Conservation (phyloP, 192 early-diverging fungal genomes). For the Backusella australiensis region DNA sequence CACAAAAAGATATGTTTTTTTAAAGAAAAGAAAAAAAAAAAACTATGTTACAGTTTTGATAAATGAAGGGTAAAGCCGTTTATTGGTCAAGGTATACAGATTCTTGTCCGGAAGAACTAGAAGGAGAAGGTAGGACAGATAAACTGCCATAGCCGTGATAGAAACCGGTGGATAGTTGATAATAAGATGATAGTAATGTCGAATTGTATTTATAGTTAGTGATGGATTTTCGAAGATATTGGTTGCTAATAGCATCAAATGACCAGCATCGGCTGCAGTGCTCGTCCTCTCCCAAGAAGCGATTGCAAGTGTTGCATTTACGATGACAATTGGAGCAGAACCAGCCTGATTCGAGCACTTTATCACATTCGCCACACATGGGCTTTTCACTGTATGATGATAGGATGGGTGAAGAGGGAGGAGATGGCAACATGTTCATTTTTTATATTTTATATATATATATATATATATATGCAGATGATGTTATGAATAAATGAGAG, state of each 20-base stretch:
- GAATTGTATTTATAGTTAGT: conserved; percentile 1
- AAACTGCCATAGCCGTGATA: background rate
- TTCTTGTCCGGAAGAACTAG: conserved; percentile 2
- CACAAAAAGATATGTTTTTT: background rate
- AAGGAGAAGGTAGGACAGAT: conserved; percentile 7
- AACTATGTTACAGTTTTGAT: background rate
- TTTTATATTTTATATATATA: background rate
- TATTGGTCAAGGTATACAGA: background rate
- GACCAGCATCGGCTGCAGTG: conserved; percentile 35
- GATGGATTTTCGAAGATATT: background rate
- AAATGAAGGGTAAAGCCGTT: background rate
- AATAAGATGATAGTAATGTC: conserved; percentile 9
- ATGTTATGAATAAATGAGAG: background rate
- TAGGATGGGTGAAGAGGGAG: conserved; percentile 17
- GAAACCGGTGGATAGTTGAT: background rate
- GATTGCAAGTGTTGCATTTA: conserved; percentile 33
- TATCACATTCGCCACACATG: conserved; percentile 31
- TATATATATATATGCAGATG: background rate
- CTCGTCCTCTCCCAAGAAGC: conserved; percentile 27
- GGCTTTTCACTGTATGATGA: background rate
- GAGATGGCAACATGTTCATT: conserved; percentile 23
- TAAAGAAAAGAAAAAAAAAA: too few relatives aligned
- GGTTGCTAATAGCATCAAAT: conserved; percentile 17
- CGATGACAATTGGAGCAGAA: conserved; percentile 34
- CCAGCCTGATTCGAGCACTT: conserved; percentile 27